Evolutionary conservation across 768 basidiomycete genomes (phyloP), one percentile per base, ranked within the genome.

Genomic region (Calocybe gangraenosa): DNA sequence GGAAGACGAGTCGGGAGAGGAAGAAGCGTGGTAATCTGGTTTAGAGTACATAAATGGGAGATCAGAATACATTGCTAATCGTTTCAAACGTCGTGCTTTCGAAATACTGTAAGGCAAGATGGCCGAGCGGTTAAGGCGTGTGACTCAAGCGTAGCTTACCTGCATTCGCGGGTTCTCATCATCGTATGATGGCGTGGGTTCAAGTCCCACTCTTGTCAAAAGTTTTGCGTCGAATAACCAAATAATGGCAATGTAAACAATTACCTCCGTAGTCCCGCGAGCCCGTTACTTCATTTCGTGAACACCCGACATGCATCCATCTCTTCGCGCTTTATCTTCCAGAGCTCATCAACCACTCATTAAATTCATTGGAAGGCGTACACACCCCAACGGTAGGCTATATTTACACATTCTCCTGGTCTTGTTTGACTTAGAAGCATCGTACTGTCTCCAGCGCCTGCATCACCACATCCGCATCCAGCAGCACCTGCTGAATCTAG

Each of bases 401-500:
- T 28, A 11, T 28, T 28, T 5, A 28, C 11, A 15, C 22, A 15
- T 20, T 10, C 35, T 14, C 14, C 14, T 30, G n/a, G 33, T 19
- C 10, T 21, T 9, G 19, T 36, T 20, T 18, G n/a, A 41, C 21
- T 52, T 40, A 21, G 34, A 35, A 19, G 37, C 41, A 47, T 31
- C 37, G 38, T 25, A 7, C 42, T 21, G 21, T 40, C 23, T 18
- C 14, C 38, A 66, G 64, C 56, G 40, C 54, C 64, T 59, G 73
- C 70, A 28, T 55, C 65, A 44, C 67, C 73, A 1, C 77, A 75
- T 49, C 67, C 81, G 10, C 84, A 88, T 58, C 86, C 84, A 2
- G 74, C 76, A 42, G 82, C 84, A 13, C 82, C 85, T n/a, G 62
- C 70, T 48, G 81, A 84, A 54, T 65, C 78, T 46, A 74, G 73